Conservation (phyloP, 2,329 filamentous ascomycete species). For the Xylaria sp. region DNA sequence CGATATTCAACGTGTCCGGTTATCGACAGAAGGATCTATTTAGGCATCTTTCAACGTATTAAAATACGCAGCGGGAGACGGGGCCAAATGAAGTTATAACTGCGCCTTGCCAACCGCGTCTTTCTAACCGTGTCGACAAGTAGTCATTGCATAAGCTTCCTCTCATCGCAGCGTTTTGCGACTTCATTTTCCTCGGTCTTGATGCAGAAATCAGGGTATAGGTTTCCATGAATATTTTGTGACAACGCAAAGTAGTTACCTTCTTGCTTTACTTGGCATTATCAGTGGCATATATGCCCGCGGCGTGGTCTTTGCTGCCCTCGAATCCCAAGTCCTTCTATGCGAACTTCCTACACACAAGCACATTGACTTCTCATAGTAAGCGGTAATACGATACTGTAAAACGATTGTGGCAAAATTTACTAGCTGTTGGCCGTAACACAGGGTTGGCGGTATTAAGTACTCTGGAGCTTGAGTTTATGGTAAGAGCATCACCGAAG, state of each 20-base stretch:
- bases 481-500: background rate
- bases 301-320: background rate
- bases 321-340: background rate
- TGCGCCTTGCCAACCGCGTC: background rate
- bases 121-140: background rate
- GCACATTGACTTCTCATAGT: background rate
- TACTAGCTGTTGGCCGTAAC: background rate
- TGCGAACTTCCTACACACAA: background rate
- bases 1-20: background rate
- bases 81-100: background rate
- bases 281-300: background rate
- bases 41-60: background rate
- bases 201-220: background rate
- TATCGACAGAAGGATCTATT: background rate
- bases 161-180: background rate
- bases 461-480: background rate
- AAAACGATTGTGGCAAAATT: background rate
- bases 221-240: background rate
- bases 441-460: background rate
- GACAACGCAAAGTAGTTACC: background rate
- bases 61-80: background rate
- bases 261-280: background rate
- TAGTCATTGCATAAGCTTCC: background rate
- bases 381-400: background rate
- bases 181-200: background rate